Conservation (phyloP, 306 rosid species). For the Inga oerstediana region DNA sequence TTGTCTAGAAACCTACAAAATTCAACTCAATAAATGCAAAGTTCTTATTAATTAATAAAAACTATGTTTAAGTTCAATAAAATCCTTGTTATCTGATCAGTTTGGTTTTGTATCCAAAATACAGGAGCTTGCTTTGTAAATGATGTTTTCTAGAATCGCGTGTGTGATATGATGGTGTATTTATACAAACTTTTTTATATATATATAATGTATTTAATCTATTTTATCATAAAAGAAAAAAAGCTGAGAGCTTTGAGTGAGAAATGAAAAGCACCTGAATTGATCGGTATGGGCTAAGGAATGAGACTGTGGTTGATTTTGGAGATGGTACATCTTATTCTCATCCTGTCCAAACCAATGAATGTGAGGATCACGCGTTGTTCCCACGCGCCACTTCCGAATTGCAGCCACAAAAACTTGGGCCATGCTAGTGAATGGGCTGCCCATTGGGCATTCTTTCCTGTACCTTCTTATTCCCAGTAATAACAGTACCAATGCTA, state of each 20-base stretch:
- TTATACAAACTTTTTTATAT: neutral
- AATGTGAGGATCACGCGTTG: neutral
- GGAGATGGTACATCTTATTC: neutral
- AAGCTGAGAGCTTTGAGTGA: neutral
- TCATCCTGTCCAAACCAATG: neutral
- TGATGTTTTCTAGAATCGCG: too few species aligned
- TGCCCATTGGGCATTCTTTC: conserved; percentile 43
- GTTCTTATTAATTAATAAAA: neutral
- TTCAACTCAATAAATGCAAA: neutral
- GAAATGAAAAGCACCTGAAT: neutral
- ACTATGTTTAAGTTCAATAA: too few species aligned
- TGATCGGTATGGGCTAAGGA: neutral
- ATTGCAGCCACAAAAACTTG: conserved; percentile 53
- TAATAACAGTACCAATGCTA: conserved; percentile 48
- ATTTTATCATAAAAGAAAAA: too few species aligned
- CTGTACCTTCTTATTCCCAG: conserved; percentile 56
- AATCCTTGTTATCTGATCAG: neutral
- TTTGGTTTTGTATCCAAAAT: neutral
- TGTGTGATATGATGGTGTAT: too few species aligned
- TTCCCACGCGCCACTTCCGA: conserved; percentile 46
- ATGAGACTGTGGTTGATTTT: neutral
- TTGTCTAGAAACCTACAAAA: conserved; percentile 61
- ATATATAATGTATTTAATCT: too few species aligned
- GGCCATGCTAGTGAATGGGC: conserved; percentile 63
- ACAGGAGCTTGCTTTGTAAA: too few species aligned